phyloP scores from a whole-genome alignment of 257 asterid species.

The Lithospermum erythrorhizon region DNA sequence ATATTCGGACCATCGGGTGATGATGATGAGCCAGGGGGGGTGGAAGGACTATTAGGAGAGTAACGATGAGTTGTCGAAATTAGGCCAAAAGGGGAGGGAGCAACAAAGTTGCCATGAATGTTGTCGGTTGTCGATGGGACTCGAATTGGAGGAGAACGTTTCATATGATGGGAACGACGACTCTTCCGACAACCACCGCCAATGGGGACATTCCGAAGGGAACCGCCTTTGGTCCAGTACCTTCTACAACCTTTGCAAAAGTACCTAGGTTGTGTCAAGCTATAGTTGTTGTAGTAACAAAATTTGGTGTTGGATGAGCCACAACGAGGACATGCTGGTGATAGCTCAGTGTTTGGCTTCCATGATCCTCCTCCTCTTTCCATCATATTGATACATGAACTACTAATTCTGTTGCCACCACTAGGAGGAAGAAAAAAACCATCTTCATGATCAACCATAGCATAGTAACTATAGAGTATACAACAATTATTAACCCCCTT shows the following conservation, averaged over 20 bases:
- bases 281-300: constrained; percentile 78
- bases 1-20: constrained; percentile 19
- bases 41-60: constrained; percentile 5
- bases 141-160: background rate
- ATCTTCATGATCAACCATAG: background rate
- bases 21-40: constrained; percentile 1
- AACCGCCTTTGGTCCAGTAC: constrained; percentile 84
- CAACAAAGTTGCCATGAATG: background rate
- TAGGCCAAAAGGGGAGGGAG: background rate
- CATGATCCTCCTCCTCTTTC: constrained; percentile 31
- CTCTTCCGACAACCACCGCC: constrained; percentile 74
- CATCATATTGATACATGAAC: constrained; percentile 21
- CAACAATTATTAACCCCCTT: too few species aligned
- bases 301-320: constrained; percentile 73
- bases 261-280: constrained; percentile 70
- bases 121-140: background rate
- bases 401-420: background rate
- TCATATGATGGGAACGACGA: constrained; percentile 16
- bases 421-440: background rate
- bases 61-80: background rate
- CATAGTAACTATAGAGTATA: too few species aligned
- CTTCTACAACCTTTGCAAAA: constrained; percentile 72
- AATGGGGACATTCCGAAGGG: constrained; percentile 62
- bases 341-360: constrained; percentile 34
- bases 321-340: constrained; percentile 70